These are phyloP conservation scores for Fusarium sp. DNA, from an alignment of 2,329 filamentous ascomycete genomes.

Conservation along the genomic window DNA sequence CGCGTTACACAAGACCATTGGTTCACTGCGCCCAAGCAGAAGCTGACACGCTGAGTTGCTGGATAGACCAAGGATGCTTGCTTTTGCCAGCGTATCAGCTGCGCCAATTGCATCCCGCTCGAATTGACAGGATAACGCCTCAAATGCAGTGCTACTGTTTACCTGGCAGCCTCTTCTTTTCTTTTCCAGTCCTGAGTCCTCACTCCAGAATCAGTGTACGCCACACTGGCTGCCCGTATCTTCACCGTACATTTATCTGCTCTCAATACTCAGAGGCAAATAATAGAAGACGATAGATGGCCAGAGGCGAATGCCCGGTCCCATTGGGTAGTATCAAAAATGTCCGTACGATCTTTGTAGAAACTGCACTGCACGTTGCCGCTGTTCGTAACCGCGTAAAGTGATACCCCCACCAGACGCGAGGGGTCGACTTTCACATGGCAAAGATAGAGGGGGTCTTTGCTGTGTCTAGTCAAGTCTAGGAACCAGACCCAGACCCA, in stretches of 20 bases:
- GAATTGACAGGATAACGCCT: slow-evolving; percentile 14
- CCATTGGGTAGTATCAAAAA: not conserved
- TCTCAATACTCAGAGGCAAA: not conserved
- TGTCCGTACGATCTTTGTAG: not conserved
- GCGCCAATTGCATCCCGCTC: slow-evolving; percentile 19
- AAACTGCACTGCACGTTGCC: slow-evolving; percentile 25
- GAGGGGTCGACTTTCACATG: slow-evolving; percentile 35
- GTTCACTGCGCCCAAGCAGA: slow-evolving; percentile 17
- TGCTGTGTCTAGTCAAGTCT: slow-evolving; percentile 28
- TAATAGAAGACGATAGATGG: not conserved
- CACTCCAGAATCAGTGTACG: not conserved
- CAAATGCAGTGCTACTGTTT: slow-evolving; percentile 11
- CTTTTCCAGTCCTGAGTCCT: not conserved
- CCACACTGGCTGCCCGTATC: slow-evolving; percentile 1
- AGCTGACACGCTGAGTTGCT: slow-evolving; percentile 23
- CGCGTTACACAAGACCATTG: slow-evolving; percentile 1
- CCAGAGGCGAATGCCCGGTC: not conserved
- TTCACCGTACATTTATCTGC: slow-evolving; percentile 14
- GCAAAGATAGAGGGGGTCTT: slow-evolving; percentile 9
- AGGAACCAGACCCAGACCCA: slow-evolving; percentile 26
- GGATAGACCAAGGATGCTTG: not conserved
- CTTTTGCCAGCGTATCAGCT: slow-evolving; percentile 15
- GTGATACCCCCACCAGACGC: slow-evolving; percentile 5
- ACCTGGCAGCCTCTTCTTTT: not conserved
- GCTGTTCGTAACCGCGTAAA: slow-evolving; percentile 28